These are phyloP conservation scores for Dictyostelium purpureum DNA, from an alignment of 78 protist species.

Conservation along the genomic window DNA sequence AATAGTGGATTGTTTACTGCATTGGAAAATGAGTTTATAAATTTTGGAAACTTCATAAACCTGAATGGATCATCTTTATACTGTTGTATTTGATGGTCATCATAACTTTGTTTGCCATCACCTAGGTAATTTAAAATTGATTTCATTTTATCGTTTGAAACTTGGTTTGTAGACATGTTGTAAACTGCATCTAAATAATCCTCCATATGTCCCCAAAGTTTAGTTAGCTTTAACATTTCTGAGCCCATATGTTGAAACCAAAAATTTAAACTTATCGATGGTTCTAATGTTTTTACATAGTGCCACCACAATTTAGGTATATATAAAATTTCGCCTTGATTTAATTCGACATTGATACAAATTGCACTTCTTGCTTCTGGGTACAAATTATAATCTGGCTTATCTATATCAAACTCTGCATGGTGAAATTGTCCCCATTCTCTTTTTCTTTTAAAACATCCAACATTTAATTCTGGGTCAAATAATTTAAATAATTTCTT, in stretches of 20 bases:
- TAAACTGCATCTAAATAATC: conserved; percentile 24
- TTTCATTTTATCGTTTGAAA: conserved; percentile 34
- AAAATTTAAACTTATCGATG: conserved; percentile 69
- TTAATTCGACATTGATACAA: neutral
- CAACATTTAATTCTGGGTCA: conserved; percentile 14
- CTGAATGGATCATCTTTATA: conserved; percentile 7
- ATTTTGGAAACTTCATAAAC: conserved; percentile 39
- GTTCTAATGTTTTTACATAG: conserved; percentile 51
- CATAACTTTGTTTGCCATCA: neutral
- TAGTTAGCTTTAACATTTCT: conserved; percentile 31
- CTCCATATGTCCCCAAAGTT: conserved; percentile 25
- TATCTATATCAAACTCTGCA: conserved; percentile 49
- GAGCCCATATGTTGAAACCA: conserved; percentile 78
- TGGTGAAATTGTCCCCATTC: conserved; percentile 79
- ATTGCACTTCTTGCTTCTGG: conserved; percentile 55
- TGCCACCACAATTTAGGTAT: conserved; percentile 91
- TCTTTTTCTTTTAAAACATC: conserved; percentile 9
- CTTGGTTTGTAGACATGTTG: neutral
- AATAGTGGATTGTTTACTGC: conserved; percentile 48
- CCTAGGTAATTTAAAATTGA: neutral
- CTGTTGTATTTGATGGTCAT: neutral
- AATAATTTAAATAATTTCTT: conserved; percentile 41
- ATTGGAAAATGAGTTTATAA: conserved; percentile 61
- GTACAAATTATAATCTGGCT: conserved; percentile 11
- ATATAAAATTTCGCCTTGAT: conserved; percentile 75